phyloP scores from a whole-genome alignment of 1,284 basidiomycete genomes.

The Cryptococcus deneoformans region DNA sequence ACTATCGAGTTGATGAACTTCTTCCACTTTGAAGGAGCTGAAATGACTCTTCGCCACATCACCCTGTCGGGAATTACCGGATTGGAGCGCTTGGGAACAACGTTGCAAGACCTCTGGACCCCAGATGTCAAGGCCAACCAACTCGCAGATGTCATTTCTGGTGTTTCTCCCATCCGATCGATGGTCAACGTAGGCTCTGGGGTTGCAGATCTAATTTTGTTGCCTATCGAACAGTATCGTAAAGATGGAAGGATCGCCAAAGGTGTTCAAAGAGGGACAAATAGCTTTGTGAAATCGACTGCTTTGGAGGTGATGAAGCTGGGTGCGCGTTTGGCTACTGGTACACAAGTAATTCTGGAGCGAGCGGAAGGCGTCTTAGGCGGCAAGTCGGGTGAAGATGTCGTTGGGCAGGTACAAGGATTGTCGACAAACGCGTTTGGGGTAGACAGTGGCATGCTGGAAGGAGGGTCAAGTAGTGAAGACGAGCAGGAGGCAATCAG shows the following conservation, averaged over 20 bases:
- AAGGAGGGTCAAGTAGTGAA: slow-evolving; percentile 53
- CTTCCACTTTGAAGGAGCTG: slow-evolving; percentile 98
- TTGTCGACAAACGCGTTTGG: neutral
- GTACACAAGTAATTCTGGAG: slow-evolving; percentile 95
- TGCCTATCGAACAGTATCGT: slow-evolving; percentile 96
- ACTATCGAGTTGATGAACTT: slow-evolving; percentile 99
- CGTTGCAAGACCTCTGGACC: slow-evolving; percentile 96
- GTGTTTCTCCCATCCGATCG: slow-evolving; percentile 90
- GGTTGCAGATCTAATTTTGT: slow-evolving; percentile 88
- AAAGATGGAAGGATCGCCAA: slow-evolving; percentile 92
- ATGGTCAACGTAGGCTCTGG: slow-evolving; percentile 96
- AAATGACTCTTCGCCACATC: slow-evolving; percentile 94
- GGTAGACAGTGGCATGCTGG: slow-evolving; percentile 1
- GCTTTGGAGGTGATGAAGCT: slow-evolving; percentile 93
- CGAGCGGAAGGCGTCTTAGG: slow-evolving; percentile 92
- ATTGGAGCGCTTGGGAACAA: slow-evolving; percentile 81
- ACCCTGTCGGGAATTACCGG: slow-evolving; percentile 86
- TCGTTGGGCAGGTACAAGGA: slow-evolving; percentile 15
- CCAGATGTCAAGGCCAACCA: slow-evolving; percentile 99
- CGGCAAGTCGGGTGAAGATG: slow-evolving; percentile 23
- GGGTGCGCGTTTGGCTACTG: slow-evolving; percentile 91
- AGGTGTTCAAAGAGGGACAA: slow-evolving; percentile 91
- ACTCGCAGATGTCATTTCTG: slow-evolving; percentile 95
- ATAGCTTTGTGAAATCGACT: slow-evolving; percentile 87
- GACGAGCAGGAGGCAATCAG: slow-evolving; percentile 59